phyloP scores from a whole-genome alignment of 164 flowering plant genomes.

The Akebia trifoliata region DNA sequence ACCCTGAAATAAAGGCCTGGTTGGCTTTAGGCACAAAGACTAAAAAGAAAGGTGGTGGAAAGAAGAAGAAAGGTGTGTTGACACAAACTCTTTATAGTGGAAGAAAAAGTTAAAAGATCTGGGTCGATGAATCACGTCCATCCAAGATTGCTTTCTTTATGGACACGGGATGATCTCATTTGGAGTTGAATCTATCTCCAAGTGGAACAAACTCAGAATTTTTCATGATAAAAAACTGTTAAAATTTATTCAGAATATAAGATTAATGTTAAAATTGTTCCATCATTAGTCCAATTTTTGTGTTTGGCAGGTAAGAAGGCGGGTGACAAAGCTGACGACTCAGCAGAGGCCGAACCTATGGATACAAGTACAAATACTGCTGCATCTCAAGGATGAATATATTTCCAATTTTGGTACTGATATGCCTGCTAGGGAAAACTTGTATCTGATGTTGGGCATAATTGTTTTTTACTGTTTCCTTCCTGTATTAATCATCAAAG shows the following conservation, averaged over 20 bases:
- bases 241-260: no score
- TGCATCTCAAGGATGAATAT: constrained; percentile 27
- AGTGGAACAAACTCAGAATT: no score
- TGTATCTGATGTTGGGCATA: no score
- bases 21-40: constrained; percentile 71
- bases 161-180: no score
- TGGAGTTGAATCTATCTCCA: no score
- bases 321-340: constrained; percentile 41
- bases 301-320: constrained; percentile 61
- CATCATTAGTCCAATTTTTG: background rate
- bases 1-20: constrained; percentile 92
- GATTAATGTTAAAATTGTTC: background rate
- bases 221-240: no score
- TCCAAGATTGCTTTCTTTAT: no score
- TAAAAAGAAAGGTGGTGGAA: constrained; percentile 96
- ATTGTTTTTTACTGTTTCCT: constrained; percentile 1
- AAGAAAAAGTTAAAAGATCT: no score
- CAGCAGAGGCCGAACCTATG: constrained; percentile 59
- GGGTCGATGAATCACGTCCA: no score
- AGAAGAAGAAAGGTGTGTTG: constrained; percentile 83
- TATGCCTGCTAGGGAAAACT: no score
- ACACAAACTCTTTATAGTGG: background rate
- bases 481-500: no score
- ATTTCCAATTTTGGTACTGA: constrained; percentile 17
- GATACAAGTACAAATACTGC: constrained; percentile 49